Evolutionary conservation across 2,329 filamentous ascomycete genomes (phyloP), one percentile per base, ranked within the genome.

Genomic region (Colletotrichum truncatum): DNA sequence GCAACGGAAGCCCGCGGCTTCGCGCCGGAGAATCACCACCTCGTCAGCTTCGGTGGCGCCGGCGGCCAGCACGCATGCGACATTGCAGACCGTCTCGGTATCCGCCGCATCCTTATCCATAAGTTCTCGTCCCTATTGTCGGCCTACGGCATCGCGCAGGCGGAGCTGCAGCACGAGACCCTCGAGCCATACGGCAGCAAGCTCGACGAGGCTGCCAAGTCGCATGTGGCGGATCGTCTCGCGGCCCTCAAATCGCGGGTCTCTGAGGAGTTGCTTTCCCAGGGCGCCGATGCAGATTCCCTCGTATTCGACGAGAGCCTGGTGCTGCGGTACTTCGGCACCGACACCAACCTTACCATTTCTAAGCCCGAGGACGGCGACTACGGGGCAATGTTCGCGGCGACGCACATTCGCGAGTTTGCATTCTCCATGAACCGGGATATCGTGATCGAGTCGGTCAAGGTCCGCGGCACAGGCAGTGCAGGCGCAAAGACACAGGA

Each of bases 41-140:
- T 78, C 6, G 75, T 74, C n/a, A 71, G 70, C 21, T 78, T 94
- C 73, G 91, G 91, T 23, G 91, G 92, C 67, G 92, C 92, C 5
- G 91, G 92, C 61, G 91, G 91, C 1, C 91, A 93, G 55, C 81
- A 83, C 61, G 80, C 81, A 0, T 79, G 76, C 21, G 73, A 74
- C 0, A 80, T 84, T 38, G 81, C 79, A 0, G 70, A 74, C 8
- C 74, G 77, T 1, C 73, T 83, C 0, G 78, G 79, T 0, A 82
- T 83, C 16, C 72, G 70, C 4, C 73, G 74, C 1, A 75, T 82
- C 10, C 67, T 84, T 3, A 78, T 83, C n/a, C 81, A 82, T 57
- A 76, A 77, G 18, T 77, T 75, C 48, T 80, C 78, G 0, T 78
- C 75, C 0, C 69, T 81, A 3, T 70, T 83, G 1, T 82, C 80